Evolutionary conservation across 768 basidiomycete species (phyloP).

Genomic region (Russula brevipes): DNA sequence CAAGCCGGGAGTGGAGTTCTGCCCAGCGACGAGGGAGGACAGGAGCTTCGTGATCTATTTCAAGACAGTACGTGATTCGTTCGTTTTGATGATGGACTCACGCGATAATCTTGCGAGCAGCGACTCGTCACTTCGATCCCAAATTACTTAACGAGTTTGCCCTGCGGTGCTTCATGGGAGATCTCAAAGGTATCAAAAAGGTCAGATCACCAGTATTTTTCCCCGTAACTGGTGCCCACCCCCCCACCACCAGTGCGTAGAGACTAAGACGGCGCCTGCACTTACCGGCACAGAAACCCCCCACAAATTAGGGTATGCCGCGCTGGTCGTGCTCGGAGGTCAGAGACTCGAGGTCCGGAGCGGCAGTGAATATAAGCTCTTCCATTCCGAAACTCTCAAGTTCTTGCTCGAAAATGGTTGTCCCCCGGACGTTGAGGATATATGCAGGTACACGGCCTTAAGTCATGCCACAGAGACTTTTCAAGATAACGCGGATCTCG

Average conservation of each 20-base stretch:
- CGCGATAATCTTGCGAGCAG: not conserved
- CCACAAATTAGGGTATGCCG: constrained; percentile 24
- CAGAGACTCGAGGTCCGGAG: constrained; percentile 13
- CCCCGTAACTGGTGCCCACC: too few relatives aligned
- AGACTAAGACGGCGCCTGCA: constrained; percentile 20
- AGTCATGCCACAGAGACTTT: constrained; percentile 40
- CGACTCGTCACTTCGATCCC: not conserved
- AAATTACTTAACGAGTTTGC: not conserved
- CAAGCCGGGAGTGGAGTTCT: not conserved
- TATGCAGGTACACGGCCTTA: constrained; percentile 44
- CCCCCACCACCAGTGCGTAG: not conserved
- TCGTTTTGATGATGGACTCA: not conserved
- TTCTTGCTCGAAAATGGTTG: constrained; percentile 27
- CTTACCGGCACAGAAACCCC: constrained; percentile 25
- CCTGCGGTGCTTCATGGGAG: not conserved
- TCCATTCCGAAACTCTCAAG: constrained; percentile 36
- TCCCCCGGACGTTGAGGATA: not conserved
- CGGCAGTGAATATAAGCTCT: not conserved
- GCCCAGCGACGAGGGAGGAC: not conserved
- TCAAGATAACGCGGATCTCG: constrained; percentile 31
- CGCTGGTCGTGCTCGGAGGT: constrained; percentile 22
- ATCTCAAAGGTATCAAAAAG: not conserved
- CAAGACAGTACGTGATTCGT: not conserved
- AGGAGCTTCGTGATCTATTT: constrained; percentile 8
- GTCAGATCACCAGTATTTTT: not conserved